Conservation (phyloP, 2,329 filamentous ascomycete genomes). For the Purpureocillium takamizusanense region DNA sequence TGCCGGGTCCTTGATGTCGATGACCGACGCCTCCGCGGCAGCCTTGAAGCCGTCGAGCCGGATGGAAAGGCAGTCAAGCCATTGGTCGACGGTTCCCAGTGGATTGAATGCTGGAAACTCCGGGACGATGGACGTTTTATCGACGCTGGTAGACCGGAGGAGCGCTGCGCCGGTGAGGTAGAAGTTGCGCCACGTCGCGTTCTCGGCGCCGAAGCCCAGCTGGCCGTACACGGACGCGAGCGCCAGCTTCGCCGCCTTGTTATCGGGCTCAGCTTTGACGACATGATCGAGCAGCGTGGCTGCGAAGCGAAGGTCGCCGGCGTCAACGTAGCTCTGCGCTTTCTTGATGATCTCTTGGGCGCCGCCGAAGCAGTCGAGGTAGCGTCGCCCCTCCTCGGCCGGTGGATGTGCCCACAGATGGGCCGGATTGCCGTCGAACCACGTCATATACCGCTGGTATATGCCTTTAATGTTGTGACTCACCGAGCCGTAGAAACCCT, state of each 20-base stretch:
- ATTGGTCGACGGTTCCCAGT: neutral
- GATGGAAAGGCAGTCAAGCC: neutral
- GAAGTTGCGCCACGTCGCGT: constrained; percentile 30
- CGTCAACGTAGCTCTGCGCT: constrained; percentile 17
- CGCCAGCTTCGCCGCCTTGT: constrained; percentile 8
- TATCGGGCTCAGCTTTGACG: constrained; percentile 17
- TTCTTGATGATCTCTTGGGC: constrained; percentile 17
- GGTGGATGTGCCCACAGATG: constrained; percentile 3
- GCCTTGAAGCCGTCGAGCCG: neutral
- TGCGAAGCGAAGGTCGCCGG: constrained; percentile 27
- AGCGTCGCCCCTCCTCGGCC: constrained; percentile 20
- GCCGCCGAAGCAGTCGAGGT: constrained; percentile 27
- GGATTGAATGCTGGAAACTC: neutral
- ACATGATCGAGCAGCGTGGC: constrained; percentile 26
- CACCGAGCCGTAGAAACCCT: constrained; percentile 27
- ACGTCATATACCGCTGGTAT: constrained; percentile 12
- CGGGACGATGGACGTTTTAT: neutral
- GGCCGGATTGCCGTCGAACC: constrained; percentile 14
- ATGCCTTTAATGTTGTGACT: constrained; percentile 27
- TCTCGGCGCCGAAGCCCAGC: constrained; percentile 27
- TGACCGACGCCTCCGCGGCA: neutral
- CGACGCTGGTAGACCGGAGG: constrained; percentile 7
- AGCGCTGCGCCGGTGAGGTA: constrained; percentile 22
- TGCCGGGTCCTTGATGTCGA: constrained; percentile 3
- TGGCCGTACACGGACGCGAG: constrained; percentile 21